These are phyloP conservation scores for Coffea humblotiana DNA, from an alignment of 305 asterid species.

Conservation along the genomic window DNA sequence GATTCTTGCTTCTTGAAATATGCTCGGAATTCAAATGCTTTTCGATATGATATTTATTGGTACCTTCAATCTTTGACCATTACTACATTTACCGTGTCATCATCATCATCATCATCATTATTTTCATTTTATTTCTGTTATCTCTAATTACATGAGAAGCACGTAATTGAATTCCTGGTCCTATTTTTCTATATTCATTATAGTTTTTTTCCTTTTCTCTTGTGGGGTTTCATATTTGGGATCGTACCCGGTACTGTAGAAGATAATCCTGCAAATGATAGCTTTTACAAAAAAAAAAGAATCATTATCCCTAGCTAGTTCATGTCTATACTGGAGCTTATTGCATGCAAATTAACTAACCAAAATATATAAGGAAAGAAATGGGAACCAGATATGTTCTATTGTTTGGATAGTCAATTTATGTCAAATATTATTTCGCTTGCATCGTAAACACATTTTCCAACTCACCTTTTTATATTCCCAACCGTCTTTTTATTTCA, in stretches of 20 bases:
- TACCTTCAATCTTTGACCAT: too few relatives aligned
- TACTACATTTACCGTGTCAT: too few relatives aligned
- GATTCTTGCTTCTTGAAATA: too few relatives aligned
- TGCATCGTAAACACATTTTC: too few relatives aligned
- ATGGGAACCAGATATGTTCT: background rate
- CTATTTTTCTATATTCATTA: too few relatives aligned
- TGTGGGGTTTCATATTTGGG: background rate
- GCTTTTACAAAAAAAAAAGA: background rate
- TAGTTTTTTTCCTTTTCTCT: too few relatives aligned
- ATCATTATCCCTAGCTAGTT: background rate
- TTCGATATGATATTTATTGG: too few relatives aligned
- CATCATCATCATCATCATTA: background rate
- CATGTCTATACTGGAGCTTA: background rate
- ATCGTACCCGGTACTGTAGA: background rate
- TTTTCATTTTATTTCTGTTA: background rate
- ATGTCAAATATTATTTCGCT: too few relatives aligned
- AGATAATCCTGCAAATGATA: background rate
- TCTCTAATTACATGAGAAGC: background rate
- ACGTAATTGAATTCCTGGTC: background rate
- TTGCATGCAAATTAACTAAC: background rate
- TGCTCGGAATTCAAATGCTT: too few relatives aligned
- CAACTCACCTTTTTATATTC: too few relatives aligned
- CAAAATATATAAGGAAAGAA: background rate
- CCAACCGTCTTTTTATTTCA: too few relatives aligned
- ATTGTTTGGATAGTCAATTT: too few relatives aligned